A percentile compares a stretch with the other conserved stretches of the same genome.
Evolutionary conservation across 2,329 filamentous ascomycete species (phyloP).

Genomic region (Aspergillus pseudoterreus): DNA sequence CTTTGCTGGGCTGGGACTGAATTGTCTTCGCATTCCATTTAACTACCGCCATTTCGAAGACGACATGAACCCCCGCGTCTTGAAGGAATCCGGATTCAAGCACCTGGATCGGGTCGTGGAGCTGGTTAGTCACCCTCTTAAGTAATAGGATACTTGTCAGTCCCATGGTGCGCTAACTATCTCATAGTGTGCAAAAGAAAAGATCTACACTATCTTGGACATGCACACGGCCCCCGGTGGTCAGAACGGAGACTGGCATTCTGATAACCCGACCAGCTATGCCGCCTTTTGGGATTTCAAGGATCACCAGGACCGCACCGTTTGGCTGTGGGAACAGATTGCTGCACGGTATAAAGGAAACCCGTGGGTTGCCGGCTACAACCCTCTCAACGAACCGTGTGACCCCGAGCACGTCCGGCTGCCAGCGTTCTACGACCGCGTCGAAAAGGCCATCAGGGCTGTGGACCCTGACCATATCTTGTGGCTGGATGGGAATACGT

Average conservation of each 20-base stretch:
- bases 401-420: constrained; percentile 47
- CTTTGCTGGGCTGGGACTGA: constrained; percentile 53
- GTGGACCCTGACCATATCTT: constrained; percentile 47
- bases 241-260: constrained; percentile 51
- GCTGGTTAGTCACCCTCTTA: constrained; percentile 23
- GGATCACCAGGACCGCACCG: constrained; percentile 48
- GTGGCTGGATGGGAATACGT: constrained; percentile 45
- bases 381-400: constrained; percentile 51
- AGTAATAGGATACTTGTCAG: neutral
- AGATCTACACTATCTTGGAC: constrained; percentile 51
- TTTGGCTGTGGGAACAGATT: constrained; percentile 50
- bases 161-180: neutral
- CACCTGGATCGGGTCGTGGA: constrained; percentile 47
- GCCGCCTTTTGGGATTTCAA: constrained; percentile 51
- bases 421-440: constrained; percentile 44
- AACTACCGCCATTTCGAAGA: constrained; percentile 56
- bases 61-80: constrained; percentile 44
- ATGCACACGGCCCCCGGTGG: constrained; percentile 49
- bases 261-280: constrained; percentile 44
- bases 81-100: constrained; percentile 47
- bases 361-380: constrained; percentile 50
- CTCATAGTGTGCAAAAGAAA: constrained; percentile 41
- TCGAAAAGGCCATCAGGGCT: constrained; percentile 45
- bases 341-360: constrained; percentile 45
- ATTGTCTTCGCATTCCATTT: constrained; percentile 59